Evolutionary conservation across 352 stramenopile genomes (phyloP).

Genomic region (Peronospora farinosa): DNA sequence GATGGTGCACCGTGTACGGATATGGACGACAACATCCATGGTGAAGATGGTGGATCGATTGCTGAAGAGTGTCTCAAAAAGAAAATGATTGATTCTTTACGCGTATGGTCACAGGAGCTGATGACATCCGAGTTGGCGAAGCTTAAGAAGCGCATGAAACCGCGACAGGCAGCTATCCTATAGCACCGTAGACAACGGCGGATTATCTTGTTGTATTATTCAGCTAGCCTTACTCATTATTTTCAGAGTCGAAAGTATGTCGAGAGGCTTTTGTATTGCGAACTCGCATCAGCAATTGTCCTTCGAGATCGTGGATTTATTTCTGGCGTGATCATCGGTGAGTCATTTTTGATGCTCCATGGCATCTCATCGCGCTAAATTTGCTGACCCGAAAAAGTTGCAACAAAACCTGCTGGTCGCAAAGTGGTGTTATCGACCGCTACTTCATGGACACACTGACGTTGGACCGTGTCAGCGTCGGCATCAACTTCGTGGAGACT

Average conservation of each 20-base stretch:
- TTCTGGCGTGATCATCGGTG: neutral
- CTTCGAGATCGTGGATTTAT: neutral
- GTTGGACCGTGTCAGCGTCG: constrained; percentile 24
- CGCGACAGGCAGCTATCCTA: constrained; percentile 45
- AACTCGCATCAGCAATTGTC: neutral
- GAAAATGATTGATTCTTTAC: constrained; percentile 70
- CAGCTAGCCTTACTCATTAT: neutral
- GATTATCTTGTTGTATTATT: neutral
- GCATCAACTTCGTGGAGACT: constrained; percentile 54
- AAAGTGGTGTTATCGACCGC: constrained; percentile 17
- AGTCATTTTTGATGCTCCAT: neutral
- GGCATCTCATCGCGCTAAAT: constrained; percentile 9
- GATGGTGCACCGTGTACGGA: constrained; percentile 30
- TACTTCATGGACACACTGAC: constrained; percentile 11
- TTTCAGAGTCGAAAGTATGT: constrained; percentile 3
- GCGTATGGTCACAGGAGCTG: constrained; percentile 64
- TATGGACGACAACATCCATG: constrained; percentile 24
- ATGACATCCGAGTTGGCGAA: constrained; percentile 58
- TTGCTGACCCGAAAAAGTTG: constrained; percentile 3
- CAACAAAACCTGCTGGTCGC: neutral
- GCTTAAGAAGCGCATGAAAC: constrained; percentile 69
- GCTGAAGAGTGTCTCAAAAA: constrained; percentile 63
- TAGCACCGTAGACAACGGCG: constrained; percentile 14
- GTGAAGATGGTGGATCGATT: constrained; percentile 32
- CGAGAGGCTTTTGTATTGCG: neutral